Evolutionary conservation across 805 yeast genomes (phyloP), one percentile per base, ranked within the genome.

Genomic region (Myxozyma lipomycoides): DNA sequence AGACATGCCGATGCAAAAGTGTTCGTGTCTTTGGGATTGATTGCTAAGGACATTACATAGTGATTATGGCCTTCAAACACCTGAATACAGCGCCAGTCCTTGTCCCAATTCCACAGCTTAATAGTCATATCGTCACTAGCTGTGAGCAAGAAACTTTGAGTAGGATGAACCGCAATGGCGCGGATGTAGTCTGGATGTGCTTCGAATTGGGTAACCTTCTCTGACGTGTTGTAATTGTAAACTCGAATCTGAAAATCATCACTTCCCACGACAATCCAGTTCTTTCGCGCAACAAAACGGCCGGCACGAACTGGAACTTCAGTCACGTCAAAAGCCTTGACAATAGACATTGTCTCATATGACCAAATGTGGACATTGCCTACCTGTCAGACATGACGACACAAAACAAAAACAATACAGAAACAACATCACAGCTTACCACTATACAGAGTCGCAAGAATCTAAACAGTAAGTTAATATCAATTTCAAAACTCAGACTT

Each of bases 151-250:
- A 85, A 86, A 22, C 98, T 95, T 71, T 86, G 86, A 17, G 91
- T 77, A 39, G 98, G 97, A 70, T 93, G 98, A 38, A 91, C 95
- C 9, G 95, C 93, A 59, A 93, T 79, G 49, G 86, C 81, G 68
- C 98, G 83, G 64, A 93, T 86, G 70, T 93, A 93, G 70, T 93
- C 98, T 6, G 96, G 96, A 67, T 93, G 98, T 7, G 97, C 98
- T 73, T 93, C 98, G 65, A 91, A 93, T 71, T 90, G 98, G 35
- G 87, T 78, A 56, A 93, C 79, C 67, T 88, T 89, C 70, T 93
- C 98, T 51, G 95, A 90, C 18, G 98, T 93, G 71, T 88, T 88
- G 74, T 87, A 89, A 70, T 93, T 93, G 76, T 81, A 93, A 26
- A 93, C 95, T 64, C 98, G 82, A 51, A 93, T 74, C 66, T 86